Evolutionary conservation across 1,139 yeast genomes (phyloP), one percentile per base, ranked within the genome.

Genomic region (Blastobotrys apis): DNA sequence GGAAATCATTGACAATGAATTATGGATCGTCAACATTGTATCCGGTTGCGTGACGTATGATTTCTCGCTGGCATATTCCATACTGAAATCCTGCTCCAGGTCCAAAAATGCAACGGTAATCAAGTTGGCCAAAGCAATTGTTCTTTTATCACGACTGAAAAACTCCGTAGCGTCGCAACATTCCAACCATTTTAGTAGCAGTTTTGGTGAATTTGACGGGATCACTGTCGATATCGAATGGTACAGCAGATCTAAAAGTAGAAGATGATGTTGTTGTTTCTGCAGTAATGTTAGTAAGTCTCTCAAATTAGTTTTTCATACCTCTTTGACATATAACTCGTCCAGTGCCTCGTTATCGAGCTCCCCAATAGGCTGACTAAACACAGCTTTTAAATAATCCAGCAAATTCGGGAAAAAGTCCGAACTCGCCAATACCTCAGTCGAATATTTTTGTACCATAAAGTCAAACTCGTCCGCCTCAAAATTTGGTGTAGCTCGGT

Each of bases 41-140:
- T 59, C 55, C 0, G 74, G 63, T 50, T 77, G 74, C 34, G 68
- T 63, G 53, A 78, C 64, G 50, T 68, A 80, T 1, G 75, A 65
- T 2, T 67, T 49, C 0, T 61, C 58, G 9, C 51, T 43, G 2
- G 49, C 43, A 5, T 33, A 47, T 26, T 34, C 50, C 36, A 35
- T 37, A 16, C 54, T 43, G 38, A 63, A 61, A 36, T 58, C 63
- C 45, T 62, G 66, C 26, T 57, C 57, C 13, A 62, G 48, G 33
- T 64, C 63, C n/a, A 63, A 41, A 43, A 64, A 59, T 31, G 60
- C 62, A 21, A 60, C 49, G 5, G 63, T 56, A 23, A 58, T 55
- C 22, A 63, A 51, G 6, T 53, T 41, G 29, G 54, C 51, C 21
- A 61, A 51, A 1, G 59, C 53, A 30, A 57, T 1, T 60, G 39